Percentiles rank a stretch among this genome's conserved stretches.
Conservation (phyloP, 192 early-diverging fungal genomes). For the Pecoramyces ruminantium region DNA sequence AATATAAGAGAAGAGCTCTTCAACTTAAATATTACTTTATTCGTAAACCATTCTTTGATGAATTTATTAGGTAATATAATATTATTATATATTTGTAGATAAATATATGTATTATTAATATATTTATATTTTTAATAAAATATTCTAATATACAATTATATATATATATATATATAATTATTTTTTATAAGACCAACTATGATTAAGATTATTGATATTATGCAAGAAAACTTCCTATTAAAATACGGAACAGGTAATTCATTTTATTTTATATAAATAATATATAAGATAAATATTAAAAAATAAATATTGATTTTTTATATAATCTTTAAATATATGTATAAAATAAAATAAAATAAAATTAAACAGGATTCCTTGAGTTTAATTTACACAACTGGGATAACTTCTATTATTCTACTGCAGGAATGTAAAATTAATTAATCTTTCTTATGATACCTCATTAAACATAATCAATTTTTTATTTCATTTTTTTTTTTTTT, state of each 20-base stretch:
- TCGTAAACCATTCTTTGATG: not conserved
- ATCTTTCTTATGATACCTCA: no score
- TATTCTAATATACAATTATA: no score
- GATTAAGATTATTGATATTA: not conserved
- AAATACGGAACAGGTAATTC: not conserved
- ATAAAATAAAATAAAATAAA: no score
- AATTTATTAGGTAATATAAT: not conserved
- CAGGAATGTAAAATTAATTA: not conserved
- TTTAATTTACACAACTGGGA: not conserved
- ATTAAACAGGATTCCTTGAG: not conserved
- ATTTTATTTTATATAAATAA: not conserved
- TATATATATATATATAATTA: no score
- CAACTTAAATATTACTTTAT: not conserved
- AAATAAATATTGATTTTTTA: no score
- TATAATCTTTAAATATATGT: no score
- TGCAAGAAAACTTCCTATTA: not conserved
- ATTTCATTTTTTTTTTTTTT: no score
- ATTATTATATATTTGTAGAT: no score
- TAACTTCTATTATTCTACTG: not conserved
- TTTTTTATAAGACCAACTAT: not conserved
- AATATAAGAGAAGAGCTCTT: not conserved
- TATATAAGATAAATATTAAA: no score
- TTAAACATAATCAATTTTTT: no score
- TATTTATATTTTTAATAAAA: no score
- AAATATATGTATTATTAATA: no score